A percentile compares a stretch with the other conserved stretches of the same genome.
phyloP scores from a whole-genome alignment of 768 basidiomycete species.

The Crassisporium funariophilum region DNA sequence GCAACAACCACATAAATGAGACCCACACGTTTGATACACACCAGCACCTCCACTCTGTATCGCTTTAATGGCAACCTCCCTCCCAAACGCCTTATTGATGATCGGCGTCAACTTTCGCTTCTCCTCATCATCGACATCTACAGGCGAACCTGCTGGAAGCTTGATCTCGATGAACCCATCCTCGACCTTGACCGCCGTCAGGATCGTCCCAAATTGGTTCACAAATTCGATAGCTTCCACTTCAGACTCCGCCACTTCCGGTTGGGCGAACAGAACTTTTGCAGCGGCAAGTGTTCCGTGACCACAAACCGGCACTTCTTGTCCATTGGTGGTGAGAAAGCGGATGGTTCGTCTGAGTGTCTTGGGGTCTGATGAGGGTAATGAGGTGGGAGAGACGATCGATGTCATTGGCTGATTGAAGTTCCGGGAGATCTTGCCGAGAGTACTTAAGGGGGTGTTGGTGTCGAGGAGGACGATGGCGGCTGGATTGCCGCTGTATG shows the following conservation, averaged over 20 bases:
- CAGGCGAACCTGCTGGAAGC: slow-evolving; percentile 31
- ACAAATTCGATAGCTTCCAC: slow-evolving; percentile 38
- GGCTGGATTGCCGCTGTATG: slow-evolving; percentile 49
- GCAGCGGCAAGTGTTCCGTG: slow-evolving; percentile 48
- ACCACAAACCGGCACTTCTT: slow-evolving; percentile 41
- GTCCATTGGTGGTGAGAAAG: slow-evolving; percentile 34
- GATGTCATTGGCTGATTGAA: slow-evolving; percentile 48
- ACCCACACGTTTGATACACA: slow-evolving; percentile 34
- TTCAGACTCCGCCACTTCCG: slow-evolving; percentile 25
- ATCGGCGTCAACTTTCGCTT: slow-evolving; percentile 28
- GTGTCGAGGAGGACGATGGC: slow-evolving; percentile 39
- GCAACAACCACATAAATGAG: not conserved
- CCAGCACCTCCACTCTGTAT: slow-evolving; percentile 31
- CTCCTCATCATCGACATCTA: slow-evolving; percentile 31
- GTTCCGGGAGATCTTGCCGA: slow-evolving; percentile 40
- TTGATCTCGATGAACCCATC: slow-evolving; percentile 40
- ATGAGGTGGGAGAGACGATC: slow-evolving; percentile 32
- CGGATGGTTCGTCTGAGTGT: slow-evolving; percentile 34
- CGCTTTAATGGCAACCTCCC: slow-evolving; percentile 38
- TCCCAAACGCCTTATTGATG: slow-evolving; percentile 40
- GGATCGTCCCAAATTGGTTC: slow-evolving; percentile 22
- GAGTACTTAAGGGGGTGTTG: slow-evolving; percentile 24
- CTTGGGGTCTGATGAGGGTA: slow-evolving; percentile 23
- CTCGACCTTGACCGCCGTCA: slow-evolving; percentile 32
- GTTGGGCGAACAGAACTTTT: slow-evolving; percentile 37